Evolutionary conservation across 768 basidiomycete species (phyloP).

Genomic region (Suillus bovinus): DNA sequence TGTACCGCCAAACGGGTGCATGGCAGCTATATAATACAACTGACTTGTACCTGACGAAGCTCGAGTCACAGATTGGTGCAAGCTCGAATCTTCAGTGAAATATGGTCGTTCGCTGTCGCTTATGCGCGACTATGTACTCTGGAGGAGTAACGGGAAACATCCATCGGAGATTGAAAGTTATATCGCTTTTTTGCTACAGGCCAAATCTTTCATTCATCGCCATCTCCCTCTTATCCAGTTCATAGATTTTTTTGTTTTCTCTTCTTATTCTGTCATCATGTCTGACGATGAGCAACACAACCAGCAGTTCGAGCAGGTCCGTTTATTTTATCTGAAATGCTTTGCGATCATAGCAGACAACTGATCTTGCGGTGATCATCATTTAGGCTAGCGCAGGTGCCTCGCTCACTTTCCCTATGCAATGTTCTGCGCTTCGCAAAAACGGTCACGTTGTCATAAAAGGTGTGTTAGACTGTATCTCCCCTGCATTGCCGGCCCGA

Average conservation of each 20-base stretch:
- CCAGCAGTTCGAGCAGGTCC: slow-evolving; percentile 81
- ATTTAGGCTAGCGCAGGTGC: slow-evolving; percentile 69
- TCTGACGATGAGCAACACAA: slow-evolving; percentile 90
- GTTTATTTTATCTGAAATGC: slow-evolving; percentile 22
- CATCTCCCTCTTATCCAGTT: slow-evolving; percentile 26
- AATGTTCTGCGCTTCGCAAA: slow-evolving; percentile 96
- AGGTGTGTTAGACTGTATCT: slow-evolving; percentile 39
- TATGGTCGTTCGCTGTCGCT: neutral
- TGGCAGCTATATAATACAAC: slow-evolving; percentile 26
- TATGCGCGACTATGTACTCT: neutral
- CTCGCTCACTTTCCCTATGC: slow-evolving; percentile 81
- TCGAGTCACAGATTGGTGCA: neutral
- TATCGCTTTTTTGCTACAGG: slow-evolving; percentile 20
- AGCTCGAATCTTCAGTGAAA: too few relatives aligned
- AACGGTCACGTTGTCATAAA: slow-evolving; percentile 96
- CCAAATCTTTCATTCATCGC: slow-evolving; percentile 14
- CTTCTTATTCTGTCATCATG: slow-evolving; percentile 48
- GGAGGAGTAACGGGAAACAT: slow-evolving; percentile 6
- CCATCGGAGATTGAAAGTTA: slow-evolving; percentile 43
- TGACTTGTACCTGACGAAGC: neutral
- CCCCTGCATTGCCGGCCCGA: slow-evolving; percentile 4
- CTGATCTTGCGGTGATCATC: slow-evolving; percentile 22
- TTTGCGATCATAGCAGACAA: slow-evolving; percentile 12
- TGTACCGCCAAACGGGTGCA: slow-evolving; percentile 75
- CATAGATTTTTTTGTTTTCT: slow-evolving; percentile 26